Conservation (phyloP, 352 stramenopile species). For the Albugo laibachii region DNA sequence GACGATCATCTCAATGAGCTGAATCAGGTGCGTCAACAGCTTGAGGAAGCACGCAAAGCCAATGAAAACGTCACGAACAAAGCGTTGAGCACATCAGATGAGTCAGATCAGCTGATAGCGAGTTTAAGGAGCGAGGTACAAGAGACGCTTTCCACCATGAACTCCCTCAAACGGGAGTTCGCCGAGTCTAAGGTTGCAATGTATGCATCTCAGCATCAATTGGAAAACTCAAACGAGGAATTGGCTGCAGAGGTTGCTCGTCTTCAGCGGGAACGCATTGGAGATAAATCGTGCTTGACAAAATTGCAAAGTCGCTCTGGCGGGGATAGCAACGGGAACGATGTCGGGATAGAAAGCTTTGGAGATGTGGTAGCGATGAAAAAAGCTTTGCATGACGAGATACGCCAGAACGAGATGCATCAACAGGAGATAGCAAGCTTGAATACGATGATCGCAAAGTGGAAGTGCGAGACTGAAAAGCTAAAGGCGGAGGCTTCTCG, state of each 20-base stretch:
- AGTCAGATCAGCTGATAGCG: slow-evolving; percentile 38
- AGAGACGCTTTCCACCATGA: slow-evolving; percentile 34
- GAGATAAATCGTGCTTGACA: slow-evolving; percentile 9
- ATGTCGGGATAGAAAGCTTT: slow-evolving; percentile 1
- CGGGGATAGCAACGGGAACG: slow-evolving; percentile 2
- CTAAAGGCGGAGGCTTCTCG: slow-evolving; percentile 5
- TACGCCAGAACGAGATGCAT: slow-evolving; percentile 35
- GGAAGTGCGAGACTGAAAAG: slow-evolving; percentile 14
- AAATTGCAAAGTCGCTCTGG: background rate
- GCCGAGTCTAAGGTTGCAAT: slow-evolving; percentile 39
- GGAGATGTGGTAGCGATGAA: slow-evolving; percentile 19
- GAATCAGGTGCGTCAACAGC: slow-evolving; percentile 19
- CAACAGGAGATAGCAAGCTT: slow-evolving; percentile 41
- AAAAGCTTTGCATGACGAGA: slow-evolving; percentile 56
- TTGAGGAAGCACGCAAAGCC: slow-evolving; percentile 27
- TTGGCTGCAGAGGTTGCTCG: slow-evolving; percentile 40
- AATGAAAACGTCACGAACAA: slow-evolving; percentile 53
- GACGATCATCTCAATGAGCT: slow-evolving; percentile 16
- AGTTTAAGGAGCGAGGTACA: slow-evolving; percentile 40
- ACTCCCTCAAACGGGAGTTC: slow-evolving; percentile 39
- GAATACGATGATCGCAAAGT: slow-evolving; percentile 23
- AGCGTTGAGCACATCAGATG: slow-evolving; percentile 37
- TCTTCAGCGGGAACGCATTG: slow-evolving; percentile 33
- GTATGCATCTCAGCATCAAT: slow-evolving; percentile 46
- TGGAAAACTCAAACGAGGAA: slow-evolving; percentile 58